These are phyloP conservation scores for Cordia subcordata DNA, from an alignment of 257 asterid species.

Conservation along the genomic window DNA sequence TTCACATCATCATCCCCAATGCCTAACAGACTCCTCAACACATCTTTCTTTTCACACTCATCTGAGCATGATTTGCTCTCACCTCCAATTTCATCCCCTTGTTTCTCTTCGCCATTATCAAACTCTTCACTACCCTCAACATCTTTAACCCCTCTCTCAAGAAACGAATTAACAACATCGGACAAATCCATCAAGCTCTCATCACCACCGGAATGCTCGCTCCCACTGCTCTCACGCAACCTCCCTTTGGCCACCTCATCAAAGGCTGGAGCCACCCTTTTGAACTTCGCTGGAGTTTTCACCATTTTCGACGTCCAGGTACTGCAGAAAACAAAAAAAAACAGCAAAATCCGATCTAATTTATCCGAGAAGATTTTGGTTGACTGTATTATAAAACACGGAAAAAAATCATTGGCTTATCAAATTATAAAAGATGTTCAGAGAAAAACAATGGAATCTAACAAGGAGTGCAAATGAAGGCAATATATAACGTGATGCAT, in stretches of 20 bases:
- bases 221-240: slow-evolving; percentile 68
- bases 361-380: no score
- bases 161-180: slow-evolving; percentile 55
- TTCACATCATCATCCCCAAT: slow-evolving; percentile 11
- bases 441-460: no score
- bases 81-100: slow-evolving; percentile 6
- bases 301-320: slow-evolving; percentile 28
- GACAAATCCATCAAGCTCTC: slow-evolving; percentile 40
- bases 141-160: slow-evolving; percentile 39
- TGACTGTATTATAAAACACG: no score
- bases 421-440: no score
- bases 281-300: slow-evolving; percentile 43
- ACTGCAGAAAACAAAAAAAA: no score
- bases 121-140: slow-evolving; percentile 1
- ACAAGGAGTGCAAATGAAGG: no score
- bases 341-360: no score
- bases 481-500: no score
- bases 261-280: slow-evolving; percentile 54
- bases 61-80: slow-evolving; percentile 9
- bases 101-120: slow-evolving; percentile 7
- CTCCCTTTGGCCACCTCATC: slow-evolving; percentile 44
- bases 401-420: no score
- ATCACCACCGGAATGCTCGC: slow-evolving; percentile 51
- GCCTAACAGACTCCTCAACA: slow-evolving; percentile 27
- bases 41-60: slow-evolving; percentile 23